A percentile compares a stretch with the other conserved stretches of the same genome.
These are phyloP conservation scores for Ophiostoma himal-ulmi DNA, from an alignment of 2,329 filamentous ascomycete species.

Conservation along the genomic window DNA sequence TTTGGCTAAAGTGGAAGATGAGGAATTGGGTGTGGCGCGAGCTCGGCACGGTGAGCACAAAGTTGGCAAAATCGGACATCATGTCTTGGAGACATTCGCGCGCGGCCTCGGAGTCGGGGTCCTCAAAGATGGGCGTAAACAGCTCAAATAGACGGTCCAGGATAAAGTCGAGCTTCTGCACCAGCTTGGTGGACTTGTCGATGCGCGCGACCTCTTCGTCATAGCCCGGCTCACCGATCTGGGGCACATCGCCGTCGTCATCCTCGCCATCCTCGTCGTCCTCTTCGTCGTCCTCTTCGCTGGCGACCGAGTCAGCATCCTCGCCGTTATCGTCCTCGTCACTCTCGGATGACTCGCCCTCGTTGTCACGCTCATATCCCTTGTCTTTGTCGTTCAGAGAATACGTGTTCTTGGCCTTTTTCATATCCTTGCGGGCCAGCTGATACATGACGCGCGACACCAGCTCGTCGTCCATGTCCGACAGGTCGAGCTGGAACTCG, in stretches of 20 bases:
- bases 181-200: constrained; percentile 69
- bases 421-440: constrained; percentile 31
- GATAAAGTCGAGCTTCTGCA: constrained; percentile 86
- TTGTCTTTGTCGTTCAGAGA: not conserved
- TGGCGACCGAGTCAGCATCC: constrained; percentile 6
- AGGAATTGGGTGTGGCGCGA: constrained; percentile 93
- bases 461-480: constrained; percentile 85
- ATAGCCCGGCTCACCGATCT: constrained; percentile 65
- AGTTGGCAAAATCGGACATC: constrained; percentile 76
- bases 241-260: constrained; percentile 34
- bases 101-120: constrained; percentile 62
- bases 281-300: not conserved
- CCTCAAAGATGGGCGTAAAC: constrained; percentile 66
- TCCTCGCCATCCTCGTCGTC: not conserved
- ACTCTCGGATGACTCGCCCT: constrained; percentile 40
- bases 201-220: constrained; percentile 59
- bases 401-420: not conserved
- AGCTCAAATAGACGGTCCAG: constrained; percentile 82
- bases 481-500: constrained; percentile 87
- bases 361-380: constrained; percentile 27
- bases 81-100: constrained; percentile 71
- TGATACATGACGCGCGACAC: constrained; percentile 65
- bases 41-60: constrained; percentile 84
- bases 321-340: constrained; percentile 44
- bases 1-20: constrained; percentile 90